Evolutionary conservation across 805 yeast genomes (phyloP).

Genomic region (Zygosaccharomyces kombuchaensis): DNA sequence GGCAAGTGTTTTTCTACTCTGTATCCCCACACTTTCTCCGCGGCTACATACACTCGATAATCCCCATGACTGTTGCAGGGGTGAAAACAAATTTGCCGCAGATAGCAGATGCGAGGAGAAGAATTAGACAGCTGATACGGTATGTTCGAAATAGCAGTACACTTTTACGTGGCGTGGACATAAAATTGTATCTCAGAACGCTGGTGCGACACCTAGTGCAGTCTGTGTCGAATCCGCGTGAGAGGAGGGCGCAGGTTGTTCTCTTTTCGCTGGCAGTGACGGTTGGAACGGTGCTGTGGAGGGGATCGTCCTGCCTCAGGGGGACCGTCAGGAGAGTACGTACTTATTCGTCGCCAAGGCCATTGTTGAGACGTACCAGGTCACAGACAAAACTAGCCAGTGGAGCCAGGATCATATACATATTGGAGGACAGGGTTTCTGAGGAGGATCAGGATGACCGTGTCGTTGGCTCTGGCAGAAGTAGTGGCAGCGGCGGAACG

Average conservation of each 20-base stretch:
- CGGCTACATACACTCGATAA: not conserved
- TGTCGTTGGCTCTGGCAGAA: not conserved
- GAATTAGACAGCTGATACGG: conserved; percentile 8
- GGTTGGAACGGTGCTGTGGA: conserved; percentile 17
- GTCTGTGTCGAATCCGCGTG: conserved; percentile 11
- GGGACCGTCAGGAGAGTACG: conserved; percentile 1
- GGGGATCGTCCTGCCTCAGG: conserved; percentile 5
- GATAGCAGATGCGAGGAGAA: conserved; percentile 7
- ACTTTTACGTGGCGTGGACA: conserved; percentile 17
- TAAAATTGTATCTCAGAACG: conserved; percentile 14
- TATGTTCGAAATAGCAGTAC: conserved; percentile 20
- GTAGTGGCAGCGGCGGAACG: not conserved
- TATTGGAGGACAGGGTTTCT: conserved; percentile 23
- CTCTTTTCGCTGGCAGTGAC: conserved; percentile 22
- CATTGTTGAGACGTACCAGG: conserved; percentile 25
- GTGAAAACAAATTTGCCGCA: not conserved
- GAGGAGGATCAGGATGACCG: conserved; percentile 8
- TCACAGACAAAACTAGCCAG: conserved; percentile 29
- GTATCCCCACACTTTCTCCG: not conserved
- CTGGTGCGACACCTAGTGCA: conserved; percentile 22
- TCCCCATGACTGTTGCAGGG: not conserved
- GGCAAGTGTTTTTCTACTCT: not conserved
- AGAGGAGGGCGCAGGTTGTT: conserved; percentile 26
- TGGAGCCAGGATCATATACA: conserved; percentile 34
- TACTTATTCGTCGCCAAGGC: conserved; percentile 7